Percentiles rank a stretch among this genome's conserved stretches.
These are phyloP conservation scores for Botrytis elliptica DNA, from an alignment of 2,329 filamentous ascomycete genomes.

Conservation along the genomic window DNA sequence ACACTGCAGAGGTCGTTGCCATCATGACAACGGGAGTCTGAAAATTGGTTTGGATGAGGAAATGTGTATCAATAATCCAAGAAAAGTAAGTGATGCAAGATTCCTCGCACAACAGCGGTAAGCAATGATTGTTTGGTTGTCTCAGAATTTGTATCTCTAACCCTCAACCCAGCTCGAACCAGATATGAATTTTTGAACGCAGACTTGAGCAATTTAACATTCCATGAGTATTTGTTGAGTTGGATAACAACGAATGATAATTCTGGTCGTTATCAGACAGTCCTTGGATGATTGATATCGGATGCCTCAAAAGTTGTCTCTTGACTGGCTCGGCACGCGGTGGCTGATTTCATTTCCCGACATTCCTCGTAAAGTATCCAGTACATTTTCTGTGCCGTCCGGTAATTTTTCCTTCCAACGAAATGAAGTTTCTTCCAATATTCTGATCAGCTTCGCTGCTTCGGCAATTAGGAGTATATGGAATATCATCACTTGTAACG, in stretches of 20 bases:
- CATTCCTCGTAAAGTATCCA: conserved; percentile 12
- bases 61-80: conserved; percentile 18
- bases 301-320: not conserved
- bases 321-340: conserved; percentile 4
- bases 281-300: not conserved
- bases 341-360: not conserved
- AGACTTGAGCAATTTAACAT: conserved; percentile 5
- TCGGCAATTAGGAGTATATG: conserved; percentile 7
- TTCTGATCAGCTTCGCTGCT: conserved; percentile 2
- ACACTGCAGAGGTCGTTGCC: conserved; percentile 9
- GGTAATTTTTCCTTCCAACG: not conserved
- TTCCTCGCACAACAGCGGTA: conserved; percentile 20
- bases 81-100: conserved; percentile 15
- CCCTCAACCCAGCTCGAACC: conserved; percentile 6
- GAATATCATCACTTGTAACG: conserved; percentile 11
- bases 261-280: conserved; percentile 2
- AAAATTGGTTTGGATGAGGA: conserved; percentile 6
- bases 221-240: not conserved
- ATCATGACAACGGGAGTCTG: conserved; percentile 5
- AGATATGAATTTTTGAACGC: not conserved
- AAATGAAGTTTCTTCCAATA: not conserved
- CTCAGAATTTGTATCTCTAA: conserved; percentile 4
- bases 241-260: conserved; percentile 2
- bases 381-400: not conserved
- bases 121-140: conserved; percentile 19